These are phyloP conservation scores for Chaetomiaceae sp. DNA, from an alignment of 2,329 filamentous ascomycete genomes.

Conservation along the genomic window DNA sequence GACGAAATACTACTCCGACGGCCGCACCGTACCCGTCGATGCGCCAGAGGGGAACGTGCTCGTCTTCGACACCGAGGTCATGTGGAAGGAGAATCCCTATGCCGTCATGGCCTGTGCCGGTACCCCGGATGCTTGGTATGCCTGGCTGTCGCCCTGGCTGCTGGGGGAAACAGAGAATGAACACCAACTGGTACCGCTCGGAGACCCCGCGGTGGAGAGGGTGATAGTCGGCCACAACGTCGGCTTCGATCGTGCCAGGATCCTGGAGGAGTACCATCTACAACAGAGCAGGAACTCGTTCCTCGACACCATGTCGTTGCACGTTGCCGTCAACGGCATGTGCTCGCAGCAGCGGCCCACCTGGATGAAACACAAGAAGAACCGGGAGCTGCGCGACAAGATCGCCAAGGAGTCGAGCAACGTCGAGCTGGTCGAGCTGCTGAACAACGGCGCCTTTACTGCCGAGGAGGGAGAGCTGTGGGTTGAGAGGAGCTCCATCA, in stretches of 20 bases:
- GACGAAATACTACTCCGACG: constrained; percentile 85
- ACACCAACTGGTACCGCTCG: constrained; percentile 80
- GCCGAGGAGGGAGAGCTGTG: constrained; percentile 93
- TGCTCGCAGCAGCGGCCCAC: constrained; percentile 93
- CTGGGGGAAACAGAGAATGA: constrained; percentile 73
- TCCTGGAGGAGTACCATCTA: constrained; percentile 84
- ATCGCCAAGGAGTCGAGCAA: constrained; percentile 67
- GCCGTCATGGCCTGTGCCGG: constrained; percentile 96
- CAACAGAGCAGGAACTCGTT: constrained; percentile 80
- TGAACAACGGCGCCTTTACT: constrained; percentile 61
- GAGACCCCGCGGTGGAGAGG: constrained; percentile 65
- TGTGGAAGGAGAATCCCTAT: constrained; percentile 90
- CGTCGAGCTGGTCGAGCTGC: constrained; percentile 63
- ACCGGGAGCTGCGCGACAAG: constrained; percentile 74
- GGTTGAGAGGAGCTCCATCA: constrained; percentile 91
- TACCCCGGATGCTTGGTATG: constrained; percentile 89
- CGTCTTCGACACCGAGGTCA: constrained; percentile 92
- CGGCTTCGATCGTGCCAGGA: constrained; percentile 85
- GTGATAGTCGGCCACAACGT: constrained; percentile 93
- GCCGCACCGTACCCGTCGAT: constrained; percentile 63
- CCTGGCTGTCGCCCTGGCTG: constrained; percentile 94
- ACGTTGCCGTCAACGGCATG: constrained; percentile 98
- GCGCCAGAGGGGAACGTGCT: constrained; percentile 76
- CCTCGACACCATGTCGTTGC: constrained; percentile 95
- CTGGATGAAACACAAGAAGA: constrained; percentile 97